Base-by-base conservation (phyloP, 2,329 filamentous ascomycete genomes). In the Colletotrichum lindemuthianum region DNA sequence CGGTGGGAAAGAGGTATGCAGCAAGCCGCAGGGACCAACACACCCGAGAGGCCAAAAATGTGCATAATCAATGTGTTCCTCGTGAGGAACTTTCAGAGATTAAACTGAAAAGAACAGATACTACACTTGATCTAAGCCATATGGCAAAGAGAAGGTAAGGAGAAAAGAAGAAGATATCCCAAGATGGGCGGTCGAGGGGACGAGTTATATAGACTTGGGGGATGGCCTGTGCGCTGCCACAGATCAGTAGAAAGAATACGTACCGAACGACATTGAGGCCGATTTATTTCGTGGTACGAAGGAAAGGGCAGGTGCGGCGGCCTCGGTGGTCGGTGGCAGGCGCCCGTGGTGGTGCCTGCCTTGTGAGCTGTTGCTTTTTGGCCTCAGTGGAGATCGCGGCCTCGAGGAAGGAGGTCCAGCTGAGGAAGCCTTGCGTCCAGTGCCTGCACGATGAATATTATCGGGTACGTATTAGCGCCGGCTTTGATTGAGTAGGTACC, bases 41-140 rank as follows among this genome's bases (percentile, higher is more conserved):
- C 32, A n/a, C 45, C 59, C 43, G 8, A 11, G 32, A 15, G 37
- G 50, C 50, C 59, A 61, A 61, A 61, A 61, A 61, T 60, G 56
- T 15, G 37, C 49, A 60, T 61, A 57, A 61, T 61, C 52, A 49
- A 32, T 8, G 32, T 49, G 41, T 48, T 45, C n/a, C 40, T 36
- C 24, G 15, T 61, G 45, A 39, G n/a, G 12, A 40, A 36, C 59
- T 57, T 56, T 41, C 52, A 61, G 52, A 56, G 52, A 61, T 61
- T 56, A 61, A 61, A 50, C 52, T 61, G 52, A 61, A 50, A 57
- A 61, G 59, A 61, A 61, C 59, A 61, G 59, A 61, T 61, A 61
- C 59, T 60, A 61, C 59, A 61, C 59, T 61, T 61, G 59, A 61
- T 61, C 59, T 61, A 61, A 61, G 59, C 59, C 59, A 61, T 36